Conservation (phyloP, 345 rosid genomes). For the Brassica juncea region DNA sequence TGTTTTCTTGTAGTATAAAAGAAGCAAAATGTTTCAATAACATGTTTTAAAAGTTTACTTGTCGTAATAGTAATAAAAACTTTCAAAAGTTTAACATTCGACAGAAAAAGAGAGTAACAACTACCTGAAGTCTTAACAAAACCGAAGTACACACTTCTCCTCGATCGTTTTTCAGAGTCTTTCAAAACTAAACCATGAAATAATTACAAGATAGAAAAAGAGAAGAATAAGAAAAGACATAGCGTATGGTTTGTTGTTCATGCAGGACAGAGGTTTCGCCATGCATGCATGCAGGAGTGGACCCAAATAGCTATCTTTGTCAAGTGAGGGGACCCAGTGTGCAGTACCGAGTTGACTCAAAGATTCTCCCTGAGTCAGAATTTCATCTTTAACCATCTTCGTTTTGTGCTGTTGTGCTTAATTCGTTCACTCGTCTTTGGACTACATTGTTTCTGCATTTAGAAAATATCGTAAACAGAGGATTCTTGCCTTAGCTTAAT, state of each 20-base stretch:
- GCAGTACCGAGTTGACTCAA: conserved; percentile 29
- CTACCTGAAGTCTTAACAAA: no score
- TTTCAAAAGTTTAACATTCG: no score
- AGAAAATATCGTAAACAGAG: conserved; percentile 19
- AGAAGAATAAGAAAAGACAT: conserved; percentile 21
- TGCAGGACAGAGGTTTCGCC: conserved; percentile 33
- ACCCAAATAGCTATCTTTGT: conserved; percentile 31
- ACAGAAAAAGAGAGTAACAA: no score
- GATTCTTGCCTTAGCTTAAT: background rate
- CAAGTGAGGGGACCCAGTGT: conserved; percentile 26
- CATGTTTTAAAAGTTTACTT: no score
- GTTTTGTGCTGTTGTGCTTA: background rate
- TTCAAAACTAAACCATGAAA: no score
- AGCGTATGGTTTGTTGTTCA: conserved; percentile 33
- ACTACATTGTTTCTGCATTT: conserved; percentile 15
- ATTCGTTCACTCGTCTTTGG: background rate
- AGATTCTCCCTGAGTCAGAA: conserved; percentile 44
- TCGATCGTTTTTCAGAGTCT: no score
- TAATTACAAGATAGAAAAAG: no score
- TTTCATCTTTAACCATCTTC: conserved; percentile 5
- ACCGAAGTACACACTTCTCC: no score
- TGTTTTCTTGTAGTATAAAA: no score
- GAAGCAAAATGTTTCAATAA: no score
- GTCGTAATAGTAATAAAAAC: no score
- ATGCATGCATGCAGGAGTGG: conserved; percentile 35